Conservation (phyloP, 805 yeast genomes). For the Pichia deserticola region DNA sequence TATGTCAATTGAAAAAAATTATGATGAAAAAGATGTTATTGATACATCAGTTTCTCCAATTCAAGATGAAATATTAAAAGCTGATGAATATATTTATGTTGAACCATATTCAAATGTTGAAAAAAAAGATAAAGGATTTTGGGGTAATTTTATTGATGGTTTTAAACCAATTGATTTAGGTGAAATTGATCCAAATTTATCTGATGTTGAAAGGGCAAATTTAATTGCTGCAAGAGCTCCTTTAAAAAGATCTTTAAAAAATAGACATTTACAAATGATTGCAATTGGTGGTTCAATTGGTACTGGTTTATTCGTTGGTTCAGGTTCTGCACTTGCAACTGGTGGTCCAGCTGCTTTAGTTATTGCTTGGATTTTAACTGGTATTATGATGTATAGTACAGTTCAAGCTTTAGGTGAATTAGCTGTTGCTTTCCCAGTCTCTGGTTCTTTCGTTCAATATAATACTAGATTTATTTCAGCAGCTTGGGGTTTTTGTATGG, state of each 20-base stretch:
- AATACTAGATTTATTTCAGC: slow-evolving; percentile 52
- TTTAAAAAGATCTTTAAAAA: slow-evolving; percentile 43
- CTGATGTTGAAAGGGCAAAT: slow-evolving; percentile 41
- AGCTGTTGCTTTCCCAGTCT: slow-evolving; percentile 54
- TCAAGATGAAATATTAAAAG: slow-evolving; percentile 2
- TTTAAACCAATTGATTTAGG: slow-evolving; percentile 28
- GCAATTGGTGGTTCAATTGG: slow-evolving; percentile 83
- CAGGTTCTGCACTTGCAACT: slow-evolving; percentile 50
- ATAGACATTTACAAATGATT: slow-evolving; percentile 71
- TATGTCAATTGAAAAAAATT: slow-evolving; percentile 11
- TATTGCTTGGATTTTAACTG: slow-evolving; percentile 52
- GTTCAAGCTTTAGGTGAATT: slow-evolving; percentile 62
- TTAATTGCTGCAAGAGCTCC: slow-evolving; percentile 43
- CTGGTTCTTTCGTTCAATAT: slow-evolving; percentile 57
- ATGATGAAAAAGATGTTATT: slow-evolving; percentile 15
- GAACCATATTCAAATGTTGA: slow-evolving; percentile 4
- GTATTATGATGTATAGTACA: slow-evolving; percentile 53
- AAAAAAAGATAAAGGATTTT: slow-evolving; percentile 9
- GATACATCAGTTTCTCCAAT: slow-evolving; percentile 21
- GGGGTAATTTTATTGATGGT: slow-evolving; percentile 22
- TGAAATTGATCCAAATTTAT: slow-evolving; percentile 36
- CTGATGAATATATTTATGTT: neutral
- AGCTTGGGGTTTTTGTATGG: slow-evolving; percentile 56
- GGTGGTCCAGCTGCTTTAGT: slow-evolving; percentile 75
- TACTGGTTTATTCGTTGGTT: slow-evolving; percentile 73